phyloP scores from a whole-genome alignment of 352 stramenopile species.

The Pythium chondricola region DNA sequence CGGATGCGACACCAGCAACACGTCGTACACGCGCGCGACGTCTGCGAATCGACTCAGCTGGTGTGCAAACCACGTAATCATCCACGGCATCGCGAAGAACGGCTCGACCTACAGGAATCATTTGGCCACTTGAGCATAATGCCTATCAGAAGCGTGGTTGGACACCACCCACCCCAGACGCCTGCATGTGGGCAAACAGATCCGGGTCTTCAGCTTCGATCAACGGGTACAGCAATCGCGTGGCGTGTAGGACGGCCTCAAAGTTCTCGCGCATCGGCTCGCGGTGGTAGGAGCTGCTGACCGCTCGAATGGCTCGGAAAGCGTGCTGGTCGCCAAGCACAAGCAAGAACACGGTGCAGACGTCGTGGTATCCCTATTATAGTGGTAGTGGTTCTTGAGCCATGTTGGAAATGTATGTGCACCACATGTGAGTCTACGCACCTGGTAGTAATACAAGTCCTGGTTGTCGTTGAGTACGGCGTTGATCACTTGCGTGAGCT shows the following conservation, averaged over 20 bases:
- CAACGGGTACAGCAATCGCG: constrained; percentile 61
- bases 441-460: constrained; percentile 78
- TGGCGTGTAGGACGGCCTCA: constrained; percentile 61
- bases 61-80: constrained; percentile 95
- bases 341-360: constrained; percentile 81
- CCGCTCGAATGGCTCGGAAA: constrained; percentile 53
- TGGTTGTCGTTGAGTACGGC: constrained; percentile 35
- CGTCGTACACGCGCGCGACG: constrained; percentile 90
- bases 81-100: constrained; percentile 91
- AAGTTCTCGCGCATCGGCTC: constrained; percentile 87
- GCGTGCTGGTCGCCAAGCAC: constrained; percentile 69
- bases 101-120: constrained; percentile 74
- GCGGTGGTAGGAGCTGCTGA: constrained; percentile 86
- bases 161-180: constrained; percentile 37
- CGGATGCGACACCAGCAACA: constrained; percentile 90
- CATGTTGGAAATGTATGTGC: not conserved
- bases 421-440: not conserved
- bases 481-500: constrained; percentile 59
- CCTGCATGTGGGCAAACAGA: constrained; percentile 57
- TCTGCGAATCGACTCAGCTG: constrained; percentile 84
- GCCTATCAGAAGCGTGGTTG: no score
- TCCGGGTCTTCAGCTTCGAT: constrained; percentile 53
- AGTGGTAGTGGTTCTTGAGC: not conserved
- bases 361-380: constrained; percentile 89
- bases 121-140: no score